phyloP scores from a whole-genome alignment of 164 flowering plant genomes.

The Magnolia officinalis region DNA sequence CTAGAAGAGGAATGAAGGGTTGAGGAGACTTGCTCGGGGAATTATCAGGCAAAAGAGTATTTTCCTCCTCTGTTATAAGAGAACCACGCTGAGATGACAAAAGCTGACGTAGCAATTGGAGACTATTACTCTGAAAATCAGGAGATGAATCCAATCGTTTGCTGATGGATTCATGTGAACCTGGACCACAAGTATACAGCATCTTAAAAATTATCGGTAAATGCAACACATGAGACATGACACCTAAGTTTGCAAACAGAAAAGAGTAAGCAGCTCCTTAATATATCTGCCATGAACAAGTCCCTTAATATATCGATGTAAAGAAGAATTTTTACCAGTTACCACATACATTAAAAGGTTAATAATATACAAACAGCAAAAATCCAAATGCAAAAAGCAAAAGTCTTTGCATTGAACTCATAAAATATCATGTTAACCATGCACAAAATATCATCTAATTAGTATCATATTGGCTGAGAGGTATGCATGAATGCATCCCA shows the following conservation, averaged over 20 bases:
- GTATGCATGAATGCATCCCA: too few species aligned
- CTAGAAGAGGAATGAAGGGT: conserved; percentile 77
- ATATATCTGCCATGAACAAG: neutral
- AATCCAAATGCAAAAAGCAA: too few species aligned
- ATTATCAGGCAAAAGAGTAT: conserved; percentile 43
- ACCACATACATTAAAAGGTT: neutral
- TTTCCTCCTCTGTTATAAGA: conserved; percentile 13
- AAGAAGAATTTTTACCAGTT: neutral
- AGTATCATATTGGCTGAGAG: too few species aligned
- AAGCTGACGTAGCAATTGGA: neutral
- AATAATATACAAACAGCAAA: neutral
- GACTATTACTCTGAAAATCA: neutral
- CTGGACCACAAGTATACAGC: conserved; percentile 27
- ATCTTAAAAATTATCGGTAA: neutral
- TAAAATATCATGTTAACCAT: too few species aligned
- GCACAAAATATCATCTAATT: too few species aligned
- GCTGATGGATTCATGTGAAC: conserved; percentile 35
- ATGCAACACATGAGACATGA: neutral
- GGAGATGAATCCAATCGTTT: conserved; percentile 11
- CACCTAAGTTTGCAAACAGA: neutral
- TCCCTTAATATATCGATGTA: neutral
- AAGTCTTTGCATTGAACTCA: too few species aligned
- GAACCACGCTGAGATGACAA: conserved; percentile 18
- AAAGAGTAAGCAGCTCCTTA: neutral
- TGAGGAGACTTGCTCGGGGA: conserved; percentile 60